Conservation (phyloP, 2,329 filamentous ascomycete genomes). For the Dactylellina cionopaga region DNA sequence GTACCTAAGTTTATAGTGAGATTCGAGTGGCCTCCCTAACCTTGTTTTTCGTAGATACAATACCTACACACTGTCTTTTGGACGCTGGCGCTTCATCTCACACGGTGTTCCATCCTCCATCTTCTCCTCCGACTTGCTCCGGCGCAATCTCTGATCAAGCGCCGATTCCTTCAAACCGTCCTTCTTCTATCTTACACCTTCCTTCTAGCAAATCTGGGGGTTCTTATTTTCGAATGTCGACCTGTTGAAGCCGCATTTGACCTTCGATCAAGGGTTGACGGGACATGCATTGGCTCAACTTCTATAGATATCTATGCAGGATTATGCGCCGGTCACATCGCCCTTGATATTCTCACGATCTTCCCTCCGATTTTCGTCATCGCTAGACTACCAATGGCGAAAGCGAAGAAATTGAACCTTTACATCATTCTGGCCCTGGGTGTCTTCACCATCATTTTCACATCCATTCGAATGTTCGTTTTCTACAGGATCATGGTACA, state of each 20-base stretch:
- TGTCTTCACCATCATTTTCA: constrained; percentile 43
- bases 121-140: constrained; percentile 44
- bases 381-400: constrained; percentile 32
- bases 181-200: constrained; percentile 43
- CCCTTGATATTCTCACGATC: constrained; percentile 45
- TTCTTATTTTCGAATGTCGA: constrained; percentile 49
- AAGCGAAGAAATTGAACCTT: constrained; percentile 42
- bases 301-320: constrained; percentile 43
- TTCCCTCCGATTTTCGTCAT: constrained; percentile 47
- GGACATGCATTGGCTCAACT: constrained; percentile 42
- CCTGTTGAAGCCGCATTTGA: constrained; percentile 45
- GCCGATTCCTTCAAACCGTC: constrained; percentile 39
- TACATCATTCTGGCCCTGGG: constrained; percentile 40
- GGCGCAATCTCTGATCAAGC: constrained; percentile 25
- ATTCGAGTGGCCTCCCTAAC: background rate
- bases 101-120: constrained; percentile 44
- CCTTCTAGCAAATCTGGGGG: constrained; percentile 25
- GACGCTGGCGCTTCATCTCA: constrained; percentile 47
- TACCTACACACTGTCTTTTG: constrained; percentile 50
- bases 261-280: constrained; percentile 41
- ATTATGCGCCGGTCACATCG: constrained; percentile 46
- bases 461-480: constrained; percentile 45
- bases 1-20: no score
- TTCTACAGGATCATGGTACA: constrained; percentile 46
- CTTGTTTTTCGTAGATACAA: constrained; percentile 25